These are phyloP conservation scores for Santalum album DNA, from an alignment of 164 flowering plant species.

Conservation along the genomic window DNA sequence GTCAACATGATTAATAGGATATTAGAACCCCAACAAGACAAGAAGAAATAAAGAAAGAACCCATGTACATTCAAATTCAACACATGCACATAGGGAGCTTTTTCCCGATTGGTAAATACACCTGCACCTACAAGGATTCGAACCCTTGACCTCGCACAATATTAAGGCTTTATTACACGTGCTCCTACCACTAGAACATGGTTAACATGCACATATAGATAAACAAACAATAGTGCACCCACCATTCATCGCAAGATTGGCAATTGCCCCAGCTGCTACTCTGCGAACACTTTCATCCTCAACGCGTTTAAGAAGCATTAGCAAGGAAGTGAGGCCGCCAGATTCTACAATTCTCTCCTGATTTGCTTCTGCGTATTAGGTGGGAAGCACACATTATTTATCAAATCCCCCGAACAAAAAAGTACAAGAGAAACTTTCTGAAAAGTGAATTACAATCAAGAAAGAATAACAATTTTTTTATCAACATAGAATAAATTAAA, in stretches of 20 bases:
- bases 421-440: background rate
- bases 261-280: slow-evolving; percentile 72
- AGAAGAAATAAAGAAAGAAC: background rate
- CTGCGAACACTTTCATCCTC: slow-evolving; percentile 70
- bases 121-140: too few relatives aligned
- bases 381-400: background rate
- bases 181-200: background rate
- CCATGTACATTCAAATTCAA: background rate
- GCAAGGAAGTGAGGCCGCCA: slow-evolving; percentile 69
- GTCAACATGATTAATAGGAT: background rate
- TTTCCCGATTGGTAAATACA: too few relatives aligned
- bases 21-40: background rate
- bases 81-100: background rate
- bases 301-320: slow-evolving; percentile 57
- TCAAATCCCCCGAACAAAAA: background rate
- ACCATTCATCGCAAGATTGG: slow-evolving; percentile 10
- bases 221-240: background rate
- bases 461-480: background rate
- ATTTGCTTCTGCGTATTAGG: slow-evolving; percentile 39
- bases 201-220: background rate
- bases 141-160: too few relatives aligned
- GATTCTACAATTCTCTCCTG: slow-evolving; percentile 65
- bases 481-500: too few relatives aligned
- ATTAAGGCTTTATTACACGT: too few relatives aligned
- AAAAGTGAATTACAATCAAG: background rate